These are phyloP conservation scores for Sclerotinia spermophila DNA, from an alignment of 2,329 filamentous ascomycete species.

Conservation along the genomic window DNA sequence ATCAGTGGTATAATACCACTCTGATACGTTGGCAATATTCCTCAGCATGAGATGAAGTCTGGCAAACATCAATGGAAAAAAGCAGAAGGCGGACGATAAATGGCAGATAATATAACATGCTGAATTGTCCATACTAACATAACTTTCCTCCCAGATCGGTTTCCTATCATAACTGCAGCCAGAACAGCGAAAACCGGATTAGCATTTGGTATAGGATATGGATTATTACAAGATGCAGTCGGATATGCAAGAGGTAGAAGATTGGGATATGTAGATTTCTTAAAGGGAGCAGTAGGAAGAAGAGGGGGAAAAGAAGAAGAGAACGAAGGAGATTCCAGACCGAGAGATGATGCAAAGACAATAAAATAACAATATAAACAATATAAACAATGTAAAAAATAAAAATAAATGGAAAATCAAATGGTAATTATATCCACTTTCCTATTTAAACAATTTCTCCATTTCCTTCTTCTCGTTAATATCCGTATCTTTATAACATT, in stretches of 20 bases:
- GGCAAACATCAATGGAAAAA: conserved; percentile 6
- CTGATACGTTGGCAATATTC: neutral
- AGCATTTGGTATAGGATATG: conserved; percentile 74
- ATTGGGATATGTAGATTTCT: conserved; percentile 70
- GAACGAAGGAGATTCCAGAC: neutral
- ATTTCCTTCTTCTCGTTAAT: neutral
- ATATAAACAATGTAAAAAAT: neutral
- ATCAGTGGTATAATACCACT: neutral
- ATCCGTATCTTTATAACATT: neutral
- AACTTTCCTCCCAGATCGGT: conserved; percentile 57
- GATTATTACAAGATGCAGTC: conserved; percentile 73
- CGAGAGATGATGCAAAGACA: neutral
- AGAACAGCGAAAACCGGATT: conserved; percentile 78
- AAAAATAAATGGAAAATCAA: neutral
- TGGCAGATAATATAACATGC: neutral
- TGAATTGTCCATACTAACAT: neutral
- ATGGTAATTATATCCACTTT: conserved; percentile 1
- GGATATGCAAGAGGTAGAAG: conserved; percentile 66
- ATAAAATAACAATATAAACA: neutral
- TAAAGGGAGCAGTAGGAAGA: conserved; percentile 46
- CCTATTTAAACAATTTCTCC: neutral
- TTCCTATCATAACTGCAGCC: conserved; percentile 72
- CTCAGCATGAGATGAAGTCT: neutral
- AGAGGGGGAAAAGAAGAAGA: conserved; percentile 1
- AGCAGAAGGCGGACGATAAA: neutral